Base-by-base conservation (phyloP, 2,329 filamentous ascomycete species). In the Nemania sp. region DNA sequence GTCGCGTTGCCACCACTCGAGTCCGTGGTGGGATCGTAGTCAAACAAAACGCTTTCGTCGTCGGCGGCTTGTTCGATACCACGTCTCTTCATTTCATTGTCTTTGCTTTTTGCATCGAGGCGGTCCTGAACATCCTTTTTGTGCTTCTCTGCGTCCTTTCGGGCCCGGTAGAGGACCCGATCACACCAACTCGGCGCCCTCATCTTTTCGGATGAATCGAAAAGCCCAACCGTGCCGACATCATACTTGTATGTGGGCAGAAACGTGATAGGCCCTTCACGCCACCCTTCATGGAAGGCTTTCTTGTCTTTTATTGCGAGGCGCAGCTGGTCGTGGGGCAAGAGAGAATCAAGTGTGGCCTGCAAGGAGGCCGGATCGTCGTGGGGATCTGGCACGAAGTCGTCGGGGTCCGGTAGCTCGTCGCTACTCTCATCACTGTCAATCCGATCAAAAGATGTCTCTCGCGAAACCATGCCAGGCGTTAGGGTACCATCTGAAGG, bases 221-320 rank as follows among this genome's bases (percentile, higher is more conserved):
- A 99, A 32, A 92, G 84, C 1, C 91, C 91, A 34, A 97, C 86
- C 32, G 90, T 96, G n/a, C 95, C 95, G 29, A 97, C 82, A 70
- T 99, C 96, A 68, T 99, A 99, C 75, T 99, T 99, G 76, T 99
- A 99, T 0, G 95, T 96, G 1, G 95, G 95, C 15, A 98, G 74
- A 71, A 99, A 99, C 1, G 86, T 86, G 57, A 99, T 93, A 0
- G 87, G 82, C 0, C 93, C 95, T 79, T 99, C 95, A 52, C 84
- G 83, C 93, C 95, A 99, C 1, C 93, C 94, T 63, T 97, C 91
- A 61, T 96, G 86, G 64, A 99, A 96, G 0, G 88, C 87, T 72
- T 90, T 95, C n/a, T 86, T 84, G 40, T 86, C 78, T 65, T 83
- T 86, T 68, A 96, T 92, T 60, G 91, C 85, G 58, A 87, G 83